Conservation (phyloP, 2,329 filamentous ascomycete species). For the Didymella exigua region DNA sequence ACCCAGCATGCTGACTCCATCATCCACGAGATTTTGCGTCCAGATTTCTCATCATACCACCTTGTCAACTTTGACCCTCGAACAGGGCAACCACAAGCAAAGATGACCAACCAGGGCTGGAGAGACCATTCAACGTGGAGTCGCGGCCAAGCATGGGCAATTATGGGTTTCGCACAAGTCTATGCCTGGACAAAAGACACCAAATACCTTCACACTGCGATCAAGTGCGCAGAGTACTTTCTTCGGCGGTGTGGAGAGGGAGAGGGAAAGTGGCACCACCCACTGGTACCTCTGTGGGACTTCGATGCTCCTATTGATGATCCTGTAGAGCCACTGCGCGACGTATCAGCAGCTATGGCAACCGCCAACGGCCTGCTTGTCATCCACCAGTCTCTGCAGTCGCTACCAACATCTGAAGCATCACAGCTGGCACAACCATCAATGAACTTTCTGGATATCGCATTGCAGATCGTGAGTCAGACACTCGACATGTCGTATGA, state of each 20-base stretch:
- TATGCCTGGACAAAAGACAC: constrained; percentile 55
- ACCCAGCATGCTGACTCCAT: constrained; percentile 48
- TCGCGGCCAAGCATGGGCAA: constrained; percentile 58
- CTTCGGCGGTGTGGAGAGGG: constrained; percentile 48
- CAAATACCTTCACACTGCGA: constrained; percentile 53
- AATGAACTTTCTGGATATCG: constrained; percentile 25
- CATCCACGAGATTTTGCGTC: constrained; percentile 43
- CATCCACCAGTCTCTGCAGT: constrained; percentile 45
- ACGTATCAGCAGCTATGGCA: constrained; percentile 50
- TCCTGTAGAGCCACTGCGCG: constrained; percentile 37
- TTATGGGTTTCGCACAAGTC: constrained; percentile 55
- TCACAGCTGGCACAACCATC: neutral
- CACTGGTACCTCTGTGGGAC: constrained; percentile 56
- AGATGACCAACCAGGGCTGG: constrained; percentile 58
- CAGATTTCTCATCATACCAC: constrained; percentile 49
- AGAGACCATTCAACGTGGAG: constrained; percentile 54
- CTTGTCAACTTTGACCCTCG: constrained; percentile 55
- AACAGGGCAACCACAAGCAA: constrained; percentile 52
- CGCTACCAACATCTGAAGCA: constrained; percentile 10
- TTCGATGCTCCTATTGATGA: constrained; percentile 57
- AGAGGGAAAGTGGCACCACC: constrained; percentile 34
- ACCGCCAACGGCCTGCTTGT: constrained; percentile 52
- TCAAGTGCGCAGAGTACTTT: constrained; percentile 56
- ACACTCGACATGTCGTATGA: constrained; percentile 43
- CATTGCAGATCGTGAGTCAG: constrained; percentile 31